Conservation (phyloP, 1,139 yeast species). For the Pichia sp. region DNA sequence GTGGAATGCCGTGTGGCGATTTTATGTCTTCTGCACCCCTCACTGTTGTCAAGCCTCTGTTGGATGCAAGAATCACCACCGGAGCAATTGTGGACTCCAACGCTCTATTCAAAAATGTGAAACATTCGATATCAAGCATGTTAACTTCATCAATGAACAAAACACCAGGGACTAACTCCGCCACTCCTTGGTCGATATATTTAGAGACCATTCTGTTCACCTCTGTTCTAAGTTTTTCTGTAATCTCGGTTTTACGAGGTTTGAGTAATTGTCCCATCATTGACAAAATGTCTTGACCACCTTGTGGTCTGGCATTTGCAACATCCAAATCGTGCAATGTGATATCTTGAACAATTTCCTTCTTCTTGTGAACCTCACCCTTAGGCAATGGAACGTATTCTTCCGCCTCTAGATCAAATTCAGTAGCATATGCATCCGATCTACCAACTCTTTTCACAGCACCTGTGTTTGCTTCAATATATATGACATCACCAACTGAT, state of each 20-base stretch:
- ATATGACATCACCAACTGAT: conserved; percentile 92
- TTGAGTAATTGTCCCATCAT: conserved; percentile 98
- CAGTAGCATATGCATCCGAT: conserved; percentile 97
- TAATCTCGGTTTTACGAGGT: conserved; percentile 97
- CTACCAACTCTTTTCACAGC: conserved; percentile 97
- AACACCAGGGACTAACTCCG: conserved; percentile 97
- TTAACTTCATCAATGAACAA: conserved; percentile 95
- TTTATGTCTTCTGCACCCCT: conserved; percentile 86
- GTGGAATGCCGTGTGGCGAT: conserved; percentile 96
- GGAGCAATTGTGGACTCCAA: conserved; percentile 91
- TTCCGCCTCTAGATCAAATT: conserved; percentile 96
- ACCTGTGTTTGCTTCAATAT: conserved; percentile 96
- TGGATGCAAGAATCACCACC: conserved; percentile 89
- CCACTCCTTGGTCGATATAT: conserved; percentile 96
- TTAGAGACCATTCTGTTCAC: conserved; percentile 94
- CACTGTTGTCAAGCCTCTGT: conserved; percentile 87
- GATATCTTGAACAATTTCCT: conserved; percentile 96
- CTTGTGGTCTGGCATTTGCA: conserved; percentile 97
- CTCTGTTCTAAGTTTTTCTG: conserved; percentile 89
- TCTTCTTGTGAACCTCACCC: conserved; percentile 98
- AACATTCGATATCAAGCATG: conserved; percentile 94
- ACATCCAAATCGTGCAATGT: conserved; percentile 93
- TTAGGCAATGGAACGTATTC: conserved; percentile 98
- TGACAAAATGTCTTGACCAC: conserved; percentile 96
- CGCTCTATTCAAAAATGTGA: conserved; percentile 90